These are phyloP conservation scores for Trapa bicornis DNA, from an alignment of 345 rosid species.

Conservation along the genomic window DNA sequence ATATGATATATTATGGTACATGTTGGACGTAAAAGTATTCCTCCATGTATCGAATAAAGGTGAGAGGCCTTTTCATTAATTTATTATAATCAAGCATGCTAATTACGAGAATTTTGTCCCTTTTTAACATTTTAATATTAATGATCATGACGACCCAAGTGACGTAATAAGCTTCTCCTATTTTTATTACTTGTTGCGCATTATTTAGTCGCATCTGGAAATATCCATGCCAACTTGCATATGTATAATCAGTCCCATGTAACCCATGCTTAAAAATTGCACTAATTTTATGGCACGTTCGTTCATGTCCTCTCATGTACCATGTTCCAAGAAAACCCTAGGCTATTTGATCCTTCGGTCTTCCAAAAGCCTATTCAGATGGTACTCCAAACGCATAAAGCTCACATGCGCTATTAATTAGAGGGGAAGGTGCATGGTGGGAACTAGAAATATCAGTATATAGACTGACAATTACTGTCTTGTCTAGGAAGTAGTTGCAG, in stretches of 20 bases:
- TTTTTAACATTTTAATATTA: background rate
- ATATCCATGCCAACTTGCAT: background rate
- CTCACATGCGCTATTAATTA: background rate
- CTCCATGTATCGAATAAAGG: background rate
- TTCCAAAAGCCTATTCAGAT: background rate
- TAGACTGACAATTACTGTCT: no score
- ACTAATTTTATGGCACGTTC: background rate
- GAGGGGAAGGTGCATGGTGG: background rate
- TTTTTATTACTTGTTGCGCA: background rate
- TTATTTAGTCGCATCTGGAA: background rate
- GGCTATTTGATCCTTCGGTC: background rate
- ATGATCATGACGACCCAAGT: conserved; percentile 1
- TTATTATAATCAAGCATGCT: background rate
- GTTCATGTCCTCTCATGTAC: background rate
- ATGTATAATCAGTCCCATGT: background rate
- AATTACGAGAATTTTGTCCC: background rate
- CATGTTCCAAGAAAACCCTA: background rate
- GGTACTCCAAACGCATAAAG: background rate
- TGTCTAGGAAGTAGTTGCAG: no score
- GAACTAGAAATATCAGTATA: no score
- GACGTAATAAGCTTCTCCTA: background rate
- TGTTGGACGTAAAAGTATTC: background rate
- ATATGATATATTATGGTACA: background rate
- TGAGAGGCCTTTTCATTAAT: background rate
- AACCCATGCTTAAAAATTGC: background rate